phyloP scores from a whole-genome alignment of 148 eudicot species.

The Nepenthes mirabilis region DNA sequence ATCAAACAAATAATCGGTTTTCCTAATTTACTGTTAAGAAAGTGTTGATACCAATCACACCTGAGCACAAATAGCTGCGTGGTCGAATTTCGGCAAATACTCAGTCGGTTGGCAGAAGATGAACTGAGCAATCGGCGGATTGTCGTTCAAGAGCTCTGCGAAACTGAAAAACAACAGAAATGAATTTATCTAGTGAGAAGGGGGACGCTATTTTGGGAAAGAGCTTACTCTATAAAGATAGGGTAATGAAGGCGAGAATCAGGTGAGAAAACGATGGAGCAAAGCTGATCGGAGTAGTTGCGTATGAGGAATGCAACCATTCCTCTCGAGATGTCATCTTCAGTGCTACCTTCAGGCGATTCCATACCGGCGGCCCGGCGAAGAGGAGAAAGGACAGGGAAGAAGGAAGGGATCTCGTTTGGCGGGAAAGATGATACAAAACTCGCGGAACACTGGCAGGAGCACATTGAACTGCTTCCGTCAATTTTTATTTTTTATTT shows the following conservation, averaged over 20 bases:
- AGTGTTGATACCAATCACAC: conserved; percentile 10
- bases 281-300: conserved; percentile 45
- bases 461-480: no score
- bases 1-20: neutral
- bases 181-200: neutral
- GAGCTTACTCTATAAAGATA: conserved; percentile 60
- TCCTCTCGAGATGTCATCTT: conserved; percentile 18
- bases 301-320: conserved; percentile 39
- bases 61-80: conserved; percentile 69
- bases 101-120: conserved; percentile 40
- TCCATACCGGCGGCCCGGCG: neutral
- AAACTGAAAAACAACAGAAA: conserved; percentile 25
- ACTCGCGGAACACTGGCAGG: no score
- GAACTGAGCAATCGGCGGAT: conserved; percentile 35
- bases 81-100: conserved; percentile 46
- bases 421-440: no score
- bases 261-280: conserved; percentile 41
- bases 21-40: neutral
- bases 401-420: no score
- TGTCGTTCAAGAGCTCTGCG: conserved; percentile 60
- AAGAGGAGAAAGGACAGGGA: no score
- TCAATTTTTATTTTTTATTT: no score
- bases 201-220: neutral
- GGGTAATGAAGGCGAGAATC: conserved; percentile 84
- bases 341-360: neutral